Evolutionary conservation across 805 yeast species (phyloP), one percentile per base, ranked within the genome.

Genomic region (Metschnikowia kofuensis): DNA sequence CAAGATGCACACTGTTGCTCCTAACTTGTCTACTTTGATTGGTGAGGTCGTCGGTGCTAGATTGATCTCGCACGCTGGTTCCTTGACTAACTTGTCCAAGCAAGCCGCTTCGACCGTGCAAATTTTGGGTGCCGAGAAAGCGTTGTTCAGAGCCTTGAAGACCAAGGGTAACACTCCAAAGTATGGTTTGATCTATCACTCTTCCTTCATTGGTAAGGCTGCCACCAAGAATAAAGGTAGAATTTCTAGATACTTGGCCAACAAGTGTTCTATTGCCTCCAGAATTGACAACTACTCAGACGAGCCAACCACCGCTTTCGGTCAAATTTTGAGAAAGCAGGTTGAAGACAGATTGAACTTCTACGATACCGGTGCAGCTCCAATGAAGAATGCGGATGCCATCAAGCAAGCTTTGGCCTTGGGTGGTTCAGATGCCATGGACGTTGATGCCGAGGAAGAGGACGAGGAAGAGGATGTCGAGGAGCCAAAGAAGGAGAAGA

Each of bases 1-100:
- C 60, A 94, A 94, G 79, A 94, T 94, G 99, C 86, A 88, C 78
- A 83, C 89, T 50, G 97, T 94, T 67, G 99, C 99, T 54, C 99
- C 99, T 60, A 94, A 94, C 73, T 55, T 57, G 51, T 55, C 58
- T 30, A 56, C 94, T 42, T 80, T 94, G 61, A 96, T 94, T 55
- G 99, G 99, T 66, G 99, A 94, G 77, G 83, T 94, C 60, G 96
- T 94, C 43, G 99, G 99, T 73, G 99, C 99, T 53, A 84, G 99
- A 75, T 81, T 94, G 67, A 94, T 94, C 68, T 94, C 99, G 38
- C 99, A 94, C 70, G 85, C 98, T 46, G 99, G 99, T 64, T 88
- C 96, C 59, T 77, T 94, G 62, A 85, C 91, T 62, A 89, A 96
- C 50, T 79, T 94, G 62, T 96, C 99, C 59, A 94, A 94, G 77